Evolutionary conservation across 129 eudicot genomes (phyloP).

Genomic region (Helianthus tuberosus): DNA sequence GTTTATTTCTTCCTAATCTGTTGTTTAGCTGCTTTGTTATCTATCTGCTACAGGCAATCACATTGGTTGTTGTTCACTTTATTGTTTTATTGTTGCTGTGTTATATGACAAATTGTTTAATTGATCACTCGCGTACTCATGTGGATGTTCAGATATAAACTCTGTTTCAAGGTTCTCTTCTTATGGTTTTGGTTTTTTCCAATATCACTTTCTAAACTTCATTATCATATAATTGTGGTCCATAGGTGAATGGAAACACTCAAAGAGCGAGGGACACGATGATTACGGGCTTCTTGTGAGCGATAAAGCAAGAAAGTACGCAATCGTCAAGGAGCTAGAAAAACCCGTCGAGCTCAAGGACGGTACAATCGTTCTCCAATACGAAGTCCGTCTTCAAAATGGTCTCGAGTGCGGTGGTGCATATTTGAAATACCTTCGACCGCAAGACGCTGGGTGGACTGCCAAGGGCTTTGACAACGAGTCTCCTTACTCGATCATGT

Average conservation of each 20-base stretch:
- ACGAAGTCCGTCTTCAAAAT: slow-evolving; percentile 83
- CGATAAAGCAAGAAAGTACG: slow-evolving; percentile 80
- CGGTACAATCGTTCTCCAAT: slow-evolving; percentile 74
- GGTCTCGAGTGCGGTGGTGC: slow-evolving; percentile 99
- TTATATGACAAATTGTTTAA: no score
- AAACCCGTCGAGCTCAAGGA: slow-evolving; percentile 72
- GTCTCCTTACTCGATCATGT: slow-evolving; percentile 89
- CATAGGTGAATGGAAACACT: slow-evolving; percentile 89
- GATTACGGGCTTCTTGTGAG: slow-evolving; percentile 96
- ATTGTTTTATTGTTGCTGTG: neutral
- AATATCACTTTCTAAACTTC: neutral
- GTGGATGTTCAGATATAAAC: neutral
- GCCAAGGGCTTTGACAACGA: slow-evolving; percentile 89
- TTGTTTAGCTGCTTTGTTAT: no score
- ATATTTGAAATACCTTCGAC: slow-evolving; percentile 83
- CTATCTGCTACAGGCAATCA: no score
- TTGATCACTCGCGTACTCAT: no score
- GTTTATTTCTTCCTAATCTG: no score
- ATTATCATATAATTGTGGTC: slow-evolving; percentile 9
- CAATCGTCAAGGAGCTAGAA: slow-evolving; percentile 87
- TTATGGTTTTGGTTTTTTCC: neutral
- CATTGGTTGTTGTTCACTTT: neutral
- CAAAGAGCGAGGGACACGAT: slow-evolving; percentile 94
- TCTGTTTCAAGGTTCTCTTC: neutral
- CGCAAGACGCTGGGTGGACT: slow-evolving; percentile 91